Evolutionary conservation across 352 stramenopile genomes (phyloP), one percentile per base, ranked within the genome.

Genomic region (Globisporangium perplexum): DNA sequence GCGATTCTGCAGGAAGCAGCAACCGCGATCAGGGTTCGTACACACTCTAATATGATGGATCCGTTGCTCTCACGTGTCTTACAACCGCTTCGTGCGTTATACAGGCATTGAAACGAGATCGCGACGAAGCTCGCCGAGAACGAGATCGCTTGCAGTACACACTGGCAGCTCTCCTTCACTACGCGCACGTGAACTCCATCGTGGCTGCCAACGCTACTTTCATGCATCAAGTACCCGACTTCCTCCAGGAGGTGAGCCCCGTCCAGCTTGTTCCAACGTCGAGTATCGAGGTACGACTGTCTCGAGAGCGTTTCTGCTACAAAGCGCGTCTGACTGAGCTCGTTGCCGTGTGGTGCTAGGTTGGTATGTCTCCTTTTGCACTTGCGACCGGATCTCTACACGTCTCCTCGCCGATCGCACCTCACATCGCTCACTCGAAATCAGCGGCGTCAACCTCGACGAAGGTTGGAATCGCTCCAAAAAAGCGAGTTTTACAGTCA

Each of bases 1-100:
- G 65, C 71, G 10, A 83, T 90, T 46, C 62, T 90, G 47, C 74
- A 88, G 33, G 79, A 90, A 59, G 79, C 79, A 28, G 71, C 88
- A 14, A 77, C 63, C 18, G 62, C 66, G 26, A 90, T 90, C 56
- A 90, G 85, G 39, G 63, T 71, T 39, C 24, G 50, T 50, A n/a
- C n/a, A n/a, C n/a, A n/a, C n/a, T n/a, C n/a, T n/a, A n/a, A n/a
- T n/a, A n/a, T n/a, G n/a, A n/a, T n/a, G n/a, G n/a, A n/a, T n/a
- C n/a, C n/a, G n/a, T n/a, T n/a, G n/a, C n/a, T n/a, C n/a, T n/a
- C n/a, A 14, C 8, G 7, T 2, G n/a, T 22, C 28, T 24, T 23
- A 28, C 11, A 17, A 20, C 14, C 1, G 5, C 14, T 1, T 43
- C 36, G 36, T n/a, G 5, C 5, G 1, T 18, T 11, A 7, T 46